A percentile compares a stretch with the other conserved stretches of the same genome.
phyloP scores from a whole-genome alignment of 768 basidiomycete genomes.

The Tephrocybe sp. region DNA sequence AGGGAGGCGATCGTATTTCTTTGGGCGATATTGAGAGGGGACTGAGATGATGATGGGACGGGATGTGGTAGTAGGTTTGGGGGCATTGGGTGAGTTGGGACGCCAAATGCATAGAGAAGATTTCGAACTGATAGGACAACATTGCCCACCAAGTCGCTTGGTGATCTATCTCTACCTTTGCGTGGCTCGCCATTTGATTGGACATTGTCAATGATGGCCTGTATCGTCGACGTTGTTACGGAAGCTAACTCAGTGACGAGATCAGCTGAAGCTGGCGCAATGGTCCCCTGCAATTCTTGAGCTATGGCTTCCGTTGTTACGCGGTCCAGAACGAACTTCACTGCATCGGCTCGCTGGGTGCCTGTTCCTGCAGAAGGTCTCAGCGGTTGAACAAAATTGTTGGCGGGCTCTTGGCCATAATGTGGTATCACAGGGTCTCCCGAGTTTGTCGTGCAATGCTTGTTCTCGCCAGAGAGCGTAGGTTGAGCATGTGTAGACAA shows the following conservation, averaged over 20 bases:
- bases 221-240: conserved; percentile 56
- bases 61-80: conserved; percentile 49
- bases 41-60: conserved; percentile 41
- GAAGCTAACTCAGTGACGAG: conserved; percentile 63
- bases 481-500: conserved; percentile 21
- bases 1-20: conserved; percentile 85
- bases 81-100: conserved; percentile 61
- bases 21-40: conserved; percentile 74
- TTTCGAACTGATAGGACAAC: conserved; percentile 71
- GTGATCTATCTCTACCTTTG: conserved; percentile 52
- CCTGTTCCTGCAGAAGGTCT: conserved; percentile 19
- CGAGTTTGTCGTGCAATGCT: conserved; percentile 65
- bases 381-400: conserved; percentile 6
- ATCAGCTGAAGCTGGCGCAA: conserved; percentile 58
- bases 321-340: no score
- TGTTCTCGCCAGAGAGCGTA: conserved; percentile 23
- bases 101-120: conserved; percentile 67
- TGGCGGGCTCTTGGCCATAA: conserved; percentile 19
- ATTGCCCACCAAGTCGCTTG: conserved; percentile 60
- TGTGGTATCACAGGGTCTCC: conserved; percentile 76
- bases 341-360: no score
- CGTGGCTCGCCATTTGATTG: conserved; percentile 43
- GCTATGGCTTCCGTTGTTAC: conserved; percentile 63
- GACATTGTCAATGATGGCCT: conserved; percentile 62
- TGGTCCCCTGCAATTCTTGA: conserved; percentile 56